Conservation (phyloP, 2,329 filamentous ascomycete genomes). For the Phyllosticta capitalensis region DNA sequence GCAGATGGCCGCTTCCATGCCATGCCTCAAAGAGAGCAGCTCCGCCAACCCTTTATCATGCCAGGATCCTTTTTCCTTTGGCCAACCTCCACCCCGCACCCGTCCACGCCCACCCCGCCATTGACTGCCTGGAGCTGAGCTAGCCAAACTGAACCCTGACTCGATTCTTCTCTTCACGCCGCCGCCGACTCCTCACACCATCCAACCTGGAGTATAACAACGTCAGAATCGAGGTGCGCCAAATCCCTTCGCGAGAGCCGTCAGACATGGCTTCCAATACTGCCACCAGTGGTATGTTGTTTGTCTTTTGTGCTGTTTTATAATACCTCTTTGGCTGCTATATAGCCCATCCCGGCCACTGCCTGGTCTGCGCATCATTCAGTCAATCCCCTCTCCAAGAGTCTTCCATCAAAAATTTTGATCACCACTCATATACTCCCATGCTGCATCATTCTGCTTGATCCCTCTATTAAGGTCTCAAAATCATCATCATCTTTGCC, state of each 20-base stretch:
- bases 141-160: not conserved
- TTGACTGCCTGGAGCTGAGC: not conserved
- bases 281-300: conserved; percentile 3
- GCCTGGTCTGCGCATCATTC: not conserved
- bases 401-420: not conserved
- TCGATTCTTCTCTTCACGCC: not conserved
- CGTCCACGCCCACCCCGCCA: not conserved
- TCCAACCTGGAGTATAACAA: conserved; percentile 10
- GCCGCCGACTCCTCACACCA: not conserved
- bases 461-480: not conserved
- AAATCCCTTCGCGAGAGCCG: conserved; percentile 1
- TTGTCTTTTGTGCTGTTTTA: not conserved
- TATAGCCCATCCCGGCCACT: not conserved
- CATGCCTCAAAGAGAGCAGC: not conserved
- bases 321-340: not conserved
- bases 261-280: conserved; percentile 8
- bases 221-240: conserved; percentile 10
- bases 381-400: not conserved
- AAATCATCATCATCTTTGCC: not conserved
- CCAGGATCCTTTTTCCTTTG: not conserved
- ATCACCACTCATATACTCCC: not conserved
- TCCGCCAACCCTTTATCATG: not conserved
- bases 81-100: not conserved
- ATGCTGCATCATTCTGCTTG: not conserved
- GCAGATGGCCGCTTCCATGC: not conserved